Evolutionary conservation across 2,329 filamentous ascomycete species (phyloP).

Genomic region (Acrocalymma vagum): DNA sequence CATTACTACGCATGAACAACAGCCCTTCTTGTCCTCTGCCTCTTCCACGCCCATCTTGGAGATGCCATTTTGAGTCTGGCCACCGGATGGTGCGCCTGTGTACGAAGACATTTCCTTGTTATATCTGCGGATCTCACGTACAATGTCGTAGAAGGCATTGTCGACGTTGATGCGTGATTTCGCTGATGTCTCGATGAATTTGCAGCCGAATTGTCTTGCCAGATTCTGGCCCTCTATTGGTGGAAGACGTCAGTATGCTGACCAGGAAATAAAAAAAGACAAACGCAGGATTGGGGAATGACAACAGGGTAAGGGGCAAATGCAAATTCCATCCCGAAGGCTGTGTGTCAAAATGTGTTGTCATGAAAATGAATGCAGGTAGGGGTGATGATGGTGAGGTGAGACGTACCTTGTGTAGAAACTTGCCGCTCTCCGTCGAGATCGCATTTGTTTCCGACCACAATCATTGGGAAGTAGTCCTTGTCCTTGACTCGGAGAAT

Average conservation of each 20-base stretch:
- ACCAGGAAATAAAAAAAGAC: too few species aligned
- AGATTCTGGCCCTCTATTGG: slow-evolving; percentile 84
- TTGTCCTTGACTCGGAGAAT: slow-evolving; percentile 99
- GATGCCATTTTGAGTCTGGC: slow-evolving; percentile 62
- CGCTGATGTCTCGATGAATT: slow-evolving; percentile 98
- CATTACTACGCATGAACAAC: slow-evolving; percentile 91
- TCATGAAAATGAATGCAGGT: too few species aligned
- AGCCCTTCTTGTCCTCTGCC: slow-evolving; percentile 72
- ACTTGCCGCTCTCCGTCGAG: slow-evolving; percentile 92
- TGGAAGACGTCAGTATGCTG: slow-evolving; percentile 29
- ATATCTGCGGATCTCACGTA: slow-evolving; percentile 96
- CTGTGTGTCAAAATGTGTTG: too few species aligned
- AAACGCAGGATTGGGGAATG: too few species aligned
- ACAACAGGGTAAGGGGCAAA: too few species aligned
- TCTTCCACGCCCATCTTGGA: slow-evolving; percentile 84
- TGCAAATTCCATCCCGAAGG: too few species aligned
- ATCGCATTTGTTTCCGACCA: slow-evolving; percentile 99
- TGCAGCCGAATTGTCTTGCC: slow-evolving; percentile 89
- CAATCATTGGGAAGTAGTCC: slow-evolving; percentile 99
- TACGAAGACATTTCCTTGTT: slow-evolving; percentile 98
- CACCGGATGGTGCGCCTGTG: slow-evolving; percentile 69
- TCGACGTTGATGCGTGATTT: slow-evolving; percentile 99
- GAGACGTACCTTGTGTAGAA: slow-evolving; percentile 80
- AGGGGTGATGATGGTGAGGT: slow-evolving; percentile 13
- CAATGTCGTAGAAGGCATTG: slow-evolving; percentile 97